phyloP scores from a whole-genome alignment of 495 filamentous ascomycete species.

The Symbiotaphrina buchneri region DNA sequence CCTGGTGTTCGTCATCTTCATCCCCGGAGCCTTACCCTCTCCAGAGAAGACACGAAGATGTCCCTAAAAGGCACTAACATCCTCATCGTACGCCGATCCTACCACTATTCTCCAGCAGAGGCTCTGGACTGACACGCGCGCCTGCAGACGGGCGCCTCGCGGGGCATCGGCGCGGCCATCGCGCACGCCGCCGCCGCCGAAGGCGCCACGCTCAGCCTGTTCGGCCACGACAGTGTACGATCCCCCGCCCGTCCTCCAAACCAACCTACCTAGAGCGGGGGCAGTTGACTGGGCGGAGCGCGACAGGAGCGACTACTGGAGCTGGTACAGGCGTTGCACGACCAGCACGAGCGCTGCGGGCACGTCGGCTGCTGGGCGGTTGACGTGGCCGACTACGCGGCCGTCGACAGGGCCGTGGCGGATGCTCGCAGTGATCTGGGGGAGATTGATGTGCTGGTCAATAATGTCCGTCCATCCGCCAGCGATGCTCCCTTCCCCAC shows the following conservation, averaged over 20 bases:
- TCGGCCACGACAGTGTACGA: constrained; percentile 11
- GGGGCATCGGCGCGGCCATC: constrained; percentile 16
- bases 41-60: no score
- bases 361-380: constrained; percentile 8
- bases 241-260: no score
- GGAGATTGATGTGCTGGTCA: constrained; percentile 15
- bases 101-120: no score
- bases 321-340: no score
- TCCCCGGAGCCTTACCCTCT: no score
- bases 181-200: constrained; percentile 7
- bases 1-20: no score
- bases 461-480: constrained; percentile 9
- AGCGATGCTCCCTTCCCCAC: constrained; percentile 2
- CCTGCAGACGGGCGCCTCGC: constrained; percentile 13
- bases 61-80: no score
- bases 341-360: no score
- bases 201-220: constrained; percentile 10
- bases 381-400: constrained; percentile 10
- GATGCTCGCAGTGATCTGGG: constrained; percentile 9
- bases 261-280: no score
- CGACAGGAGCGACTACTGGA: constrained; percentile 3
- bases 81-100: no score
- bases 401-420: constrained; percentile 10
- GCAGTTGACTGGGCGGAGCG: constrained; percentile 9
- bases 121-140: no score